phyloP scores from a whole-genome alignment of 768 basidiomycete species.

The Dentipellis fragilis region DNA sequence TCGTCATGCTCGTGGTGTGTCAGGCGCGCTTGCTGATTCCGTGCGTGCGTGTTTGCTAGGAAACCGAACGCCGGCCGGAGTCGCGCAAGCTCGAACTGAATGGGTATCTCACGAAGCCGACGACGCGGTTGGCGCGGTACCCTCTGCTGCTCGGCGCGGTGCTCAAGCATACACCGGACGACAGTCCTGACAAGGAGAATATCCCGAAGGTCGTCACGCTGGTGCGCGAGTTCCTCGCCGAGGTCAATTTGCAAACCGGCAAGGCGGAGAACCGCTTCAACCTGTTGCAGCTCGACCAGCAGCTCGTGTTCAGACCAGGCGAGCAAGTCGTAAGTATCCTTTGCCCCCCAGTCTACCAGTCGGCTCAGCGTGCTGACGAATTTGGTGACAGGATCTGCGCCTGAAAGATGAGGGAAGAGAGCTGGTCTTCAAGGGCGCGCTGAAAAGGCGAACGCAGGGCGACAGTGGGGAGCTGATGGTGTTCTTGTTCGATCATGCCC shows the following conservation, averaged over 20 bases:
- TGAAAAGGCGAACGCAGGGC: conserved; percentile 71
- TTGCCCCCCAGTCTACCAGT: background rate
- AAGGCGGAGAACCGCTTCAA: conserved; percentile 96
- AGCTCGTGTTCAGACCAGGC: conserved; percentile 80
- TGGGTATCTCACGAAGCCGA: conserved; percentile 96
- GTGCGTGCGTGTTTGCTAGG: conserved; percentile 28
- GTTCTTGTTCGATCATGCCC: conserved; percentile 93
- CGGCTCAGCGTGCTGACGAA: background rate
- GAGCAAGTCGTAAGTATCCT: conserved; percentile 69
- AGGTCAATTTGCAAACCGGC: conserved; percentile 90
- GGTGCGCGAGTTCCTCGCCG: conserved; percentile 72
- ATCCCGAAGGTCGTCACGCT: conserved; percentile 71
- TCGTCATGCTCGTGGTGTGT: conserved; percentile 8
- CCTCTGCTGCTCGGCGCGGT: conserved; percentile 89
- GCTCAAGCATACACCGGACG: conserved; percentile 84
- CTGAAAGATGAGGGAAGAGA: conserved; percentile 83
- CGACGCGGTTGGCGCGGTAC: conserved; percentile 94
- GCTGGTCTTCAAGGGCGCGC: conserved; percentile 80
- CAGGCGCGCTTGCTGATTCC: background rate
- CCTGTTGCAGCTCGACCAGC: conserved; percentile 84
- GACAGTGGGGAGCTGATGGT: conserved; percentile 87
- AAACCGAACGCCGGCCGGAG: conserved; percentile 86
- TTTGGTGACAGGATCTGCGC: conserved; percentile 59
- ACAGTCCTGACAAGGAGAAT: conserved; percentile 72
- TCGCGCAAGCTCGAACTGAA: conserved; percentile 96